Percentiles rank a stretch among this genome's conserved stretches.
These are phyloP conservation scores for Aspergillus ostianus DNA, from an alignment of 495 filamentous ascomycete genomes.

Conservation along the genomic window DNA sequence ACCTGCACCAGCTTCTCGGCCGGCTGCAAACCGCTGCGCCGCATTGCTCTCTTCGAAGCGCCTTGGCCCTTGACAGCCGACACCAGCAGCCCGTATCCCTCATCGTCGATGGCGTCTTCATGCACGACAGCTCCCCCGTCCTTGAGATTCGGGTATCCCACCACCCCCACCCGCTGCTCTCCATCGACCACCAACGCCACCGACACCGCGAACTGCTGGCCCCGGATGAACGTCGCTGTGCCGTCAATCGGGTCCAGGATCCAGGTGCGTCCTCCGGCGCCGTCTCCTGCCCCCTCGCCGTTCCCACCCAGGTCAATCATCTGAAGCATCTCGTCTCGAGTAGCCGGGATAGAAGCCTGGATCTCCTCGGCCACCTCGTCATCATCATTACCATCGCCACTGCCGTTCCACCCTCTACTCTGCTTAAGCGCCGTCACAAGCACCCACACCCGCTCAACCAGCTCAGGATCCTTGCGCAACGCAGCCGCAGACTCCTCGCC, in stretches of 20 bases:
- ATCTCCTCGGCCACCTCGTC: constrained; percentile 15
- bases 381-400: too few species aligned
- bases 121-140: constrained; percentile 15
- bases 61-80: constrained; percentile 50
- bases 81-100: constrained; percentile 45
- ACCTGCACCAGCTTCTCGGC: background rate
- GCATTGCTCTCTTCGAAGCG: constrained; percentile 42
- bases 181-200: constrained; percentile 44
- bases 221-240: constrained; percentile 52
- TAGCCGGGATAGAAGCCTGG: constrained; percentile 25
- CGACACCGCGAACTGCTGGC: constrained; percentile 54
- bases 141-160: constrained; percentile 47
- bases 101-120: constrained; percentile 33
- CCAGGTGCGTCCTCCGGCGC: constrained; percentile 37
- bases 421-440: constrained; percentile 25
- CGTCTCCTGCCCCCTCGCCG: constrained; percentile 24
- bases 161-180: constrained; percentile 37
- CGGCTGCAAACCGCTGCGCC: background rate
- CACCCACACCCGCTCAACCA: constrained; percentile 39
- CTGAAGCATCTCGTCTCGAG: constrained; percentile 46
- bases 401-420: too few species aligned
- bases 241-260: constrained; percentile 64
- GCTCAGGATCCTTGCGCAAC: constrained; percentile 35
- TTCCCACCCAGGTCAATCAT: constrained; percentile 51
- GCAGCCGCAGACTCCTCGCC: constrained; percentile 49